phyloP scores from a whole-genome alignment of 768 basidiomycete species.

The Amanita exitialis region DNA sequence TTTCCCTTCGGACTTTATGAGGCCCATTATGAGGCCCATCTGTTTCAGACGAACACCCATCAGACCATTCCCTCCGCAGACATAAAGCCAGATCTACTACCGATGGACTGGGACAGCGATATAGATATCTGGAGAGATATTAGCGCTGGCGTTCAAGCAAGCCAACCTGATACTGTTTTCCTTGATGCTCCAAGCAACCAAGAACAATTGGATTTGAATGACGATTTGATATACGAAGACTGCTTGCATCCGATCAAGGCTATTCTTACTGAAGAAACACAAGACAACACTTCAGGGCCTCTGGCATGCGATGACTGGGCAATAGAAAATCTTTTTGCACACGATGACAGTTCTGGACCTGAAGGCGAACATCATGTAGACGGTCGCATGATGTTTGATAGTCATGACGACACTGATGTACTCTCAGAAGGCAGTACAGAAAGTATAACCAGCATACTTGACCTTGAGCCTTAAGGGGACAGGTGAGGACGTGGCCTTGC shows the following conservation, averaged over 20 bases:
- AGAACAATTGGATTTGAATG: not conserved
- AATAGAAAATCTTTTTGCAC: conserved; percentile 1
- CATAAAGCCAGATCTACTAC: not conserved
- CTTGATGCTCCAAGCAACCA: not conserved
- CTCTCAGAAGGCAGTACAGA: not conserved
- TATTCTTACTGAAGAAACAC: not conserved
- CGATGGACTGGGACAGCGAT: not conserved
- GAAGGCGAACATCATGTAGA: not conserved
- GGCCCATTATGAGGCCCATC: not conserved
- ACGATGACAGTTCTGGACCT: not conserved
- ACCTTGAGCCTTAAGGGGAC: not conserved
- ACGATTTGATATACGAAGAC: not conserved
- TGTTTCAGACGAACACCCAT: not conserved
- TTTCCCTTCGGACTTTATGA: not conserved
- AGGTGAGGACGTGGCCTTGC: not conserved
- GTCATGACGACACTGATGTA: not conserved
- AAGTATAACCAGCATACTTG: not conserved
- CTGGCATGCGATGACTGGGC: not conserved
- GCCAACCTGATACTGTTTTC: not conserved
- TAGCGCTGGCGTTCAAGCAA: not conserved
- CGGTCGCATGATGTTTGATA: not conserved
- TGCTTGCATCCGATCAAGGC: not conserved
- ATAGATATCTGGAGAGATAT: not conserved
- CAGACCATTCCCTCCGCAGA: not conserved
- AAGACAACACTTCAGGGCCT: not conserved